These are phyloP conservation scores for Pyrrhoderma lamaoense DNA, from an alignment of 1,284 basidiomycete species.

Conservation along the genomic window DNA sequence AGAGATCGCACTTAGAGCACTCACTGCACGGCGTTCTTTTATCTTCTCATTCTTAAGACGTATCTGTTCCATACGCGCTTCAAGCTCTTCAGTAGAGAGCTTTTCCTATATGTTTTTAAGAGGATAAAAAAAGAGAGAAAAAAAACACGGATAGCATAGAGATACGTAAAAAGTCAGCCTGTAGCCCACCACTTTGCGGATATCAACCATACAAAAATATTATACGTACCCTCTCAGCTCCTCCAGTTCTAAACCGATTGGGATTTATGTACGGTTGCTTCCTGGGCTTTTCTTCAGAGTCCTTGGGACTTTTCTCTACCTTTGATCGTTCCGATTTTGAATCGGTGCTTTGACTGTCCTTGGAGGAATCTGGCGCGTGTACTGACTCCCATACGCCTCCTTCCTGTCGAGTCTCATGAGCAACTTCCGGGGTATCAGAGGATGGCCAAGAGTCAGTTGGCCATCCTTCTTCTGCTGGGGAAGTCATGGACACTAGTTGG, in stretches of 20 bases:
- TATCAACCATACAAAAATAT: not conserved
- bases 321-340: not conserved
- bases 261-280: conserved; percentile 59
- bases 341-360: too few relatives aligned
- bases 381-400: too few relatives aligned
- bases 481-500: too few relatives aligned
- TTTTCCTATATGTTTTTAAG: conserved; percentile 58
- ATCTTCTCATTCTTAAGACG: conserved; percentile 76
- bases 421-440: too few relatives aligned
- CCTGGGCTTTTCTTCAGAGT: conserved; percentile 20
- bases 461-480: too few relatives aligned
- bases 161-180: too few relatives aligned
- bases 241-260: conserved; percentile 73
- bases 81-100: conserved; percentile 61
- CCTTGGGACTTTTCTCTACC: not conserved
- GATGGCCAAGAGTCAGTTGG: too few relatives aligned
- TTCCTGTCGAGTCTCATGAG: too few relatives aligned
- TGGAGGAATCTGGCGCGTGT: too few relatives aligned
- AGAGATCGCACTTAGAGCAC: conserved; percentile 22
- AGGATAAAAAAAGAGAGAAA: conserved; percentile 18
- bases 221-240: conserved; percentile 53
- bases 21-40: conserved; percentile 62
- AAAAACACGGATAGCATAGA: too few relatives aligned
- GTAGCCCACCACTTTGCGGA: too few relatives aligned
- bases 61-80: conserved; percentile 66